Conservation (phyloP, 164 flowering plant genomes). For the Vitis rotundifolia region DNA sequence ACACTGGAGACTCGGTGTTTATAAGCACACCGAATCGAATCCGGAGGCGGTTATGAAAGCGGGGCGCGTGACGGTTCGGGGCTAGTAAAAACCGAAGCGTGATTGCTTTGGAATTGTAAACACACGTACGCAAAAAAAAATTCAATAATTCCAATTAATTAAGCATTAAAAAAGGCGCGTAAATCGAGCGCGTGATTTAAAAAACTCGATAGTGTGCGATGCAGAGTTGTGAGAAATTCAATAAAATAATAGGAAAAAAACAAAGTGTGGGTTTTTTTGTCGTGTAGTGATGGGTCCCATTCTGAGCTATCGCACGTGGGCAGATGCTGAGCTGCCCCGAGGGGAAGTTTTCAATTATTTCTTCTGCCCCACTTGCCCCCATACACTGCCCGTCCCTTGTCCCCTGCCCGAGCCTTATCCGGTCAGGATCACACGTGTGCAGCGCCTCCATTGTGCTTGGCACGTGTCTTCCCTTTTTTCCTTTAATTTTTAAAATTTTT, state of each 20-base stretch:
- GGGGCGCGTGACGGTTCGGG: slow-evolving; percentile 13
- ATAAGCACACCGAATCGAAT: too few relatives aligned
- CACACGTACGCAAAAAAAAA: background rate
- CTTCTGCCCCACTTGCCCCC: slow-evolving; percentile 32
- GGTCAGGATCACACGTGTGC: slow-evolving; percentile 26
- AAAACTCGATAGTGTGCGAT: too few relatives aligned
- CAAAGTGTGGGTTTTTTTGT: slow-evolving; percentile 13
- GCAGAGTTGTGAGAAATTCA: too few relatives aligned
- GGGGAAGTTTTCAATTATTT: slow-evolving; percentile 13
- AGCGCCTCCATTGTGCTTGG: background rate
- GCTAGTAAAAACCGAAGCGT: slow-evolving; percentile 17
- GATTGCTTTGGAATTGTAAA: slow-evolving; percentile 5
- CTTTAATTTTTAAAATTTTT: too few relatives aligned
- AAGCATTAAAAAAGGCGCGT: slow-evolving; percentile 2
- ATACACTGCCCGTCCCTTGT: slow-evolving; percentile 25
- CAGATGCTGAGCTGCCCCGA: slow-evolving; percentile 10
- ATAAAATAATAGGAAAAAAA: background rate
- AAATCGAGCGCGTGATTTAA: background rate
- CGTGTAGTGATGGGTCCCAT: slow-evolving; percentile 21
- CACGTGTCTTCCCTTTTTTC: background rate
- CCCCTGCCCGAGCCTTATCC: slow-evolving; percentile 25
- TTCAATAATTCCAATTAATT: background rate
- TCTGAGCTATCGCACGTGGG: slow-evolving; percentile 37
- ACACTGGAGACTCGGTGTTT: too few relatives aligned
- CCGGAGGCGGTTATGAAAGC: background rate